Conservation (phyloP, 805 yeast genomes). For the Metschnikowia aberdeeniae region DNA sequence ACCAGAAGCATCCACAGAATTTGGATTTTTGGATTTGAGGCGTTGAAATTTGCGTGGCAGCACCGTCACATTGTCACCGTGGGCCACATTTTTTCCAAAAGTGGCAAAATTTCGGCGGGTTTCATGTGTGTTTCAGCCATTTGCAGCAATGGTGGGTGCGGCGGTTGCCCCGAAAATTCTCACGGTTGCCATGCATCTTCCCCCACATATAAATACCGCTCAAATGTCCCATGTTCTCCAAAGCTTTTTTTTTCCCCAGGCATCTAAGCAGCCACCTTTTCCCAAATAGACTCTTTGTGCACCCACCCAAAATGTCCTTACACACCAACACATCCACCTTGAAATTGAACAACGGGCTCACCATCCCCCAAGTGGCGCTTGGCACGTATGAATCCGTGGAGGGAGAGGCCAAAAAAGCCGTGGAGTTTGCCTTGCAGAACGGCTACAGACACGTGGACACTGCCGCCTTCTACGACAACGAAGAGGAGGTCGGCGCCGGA, state of each 20-base stretch:
- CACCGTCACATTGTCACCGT: no score
- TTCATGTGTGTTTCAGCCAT: neutral
- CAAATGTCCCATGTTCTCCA: neutral
- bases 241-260: no score
- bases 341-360: conserved; percentile 57
- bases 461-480: conserved; percentile 68
- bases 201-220: neutral
- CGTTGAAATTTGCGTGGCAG: neutral
- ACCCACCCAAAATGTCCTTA: conserved; percentile 9
- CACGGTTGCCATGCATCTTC: conserved; percentile 4
- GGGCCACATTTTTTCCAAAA: no score
- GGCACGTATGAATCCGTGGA: conserved; percentile 69
- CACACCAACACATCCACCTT: conserved; percentile 17
- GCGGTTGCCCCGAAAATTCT: conserved; percentile 2
- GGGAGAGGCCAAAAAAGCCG: conserved; percentile 55
- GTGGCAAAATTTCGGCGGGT: neutral
- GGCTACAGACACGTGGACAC: conserved; percentile 80
- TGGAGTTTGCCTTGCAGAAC: conserved; percentile 52
- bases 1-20: no score
- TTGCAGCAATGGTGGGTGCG: neutral
- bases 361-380: conserved; percentile 64
- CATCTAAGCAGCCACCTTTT: no score
- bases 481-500: conserved; percentile 63
- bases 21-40: no score
- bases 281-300: no score